Percentiles rank a stretch among this genome's conserved stretches.
Conservation (phyloP, 1,284 basidiomycete species). For the Porogramme epimiltina region DNA sequence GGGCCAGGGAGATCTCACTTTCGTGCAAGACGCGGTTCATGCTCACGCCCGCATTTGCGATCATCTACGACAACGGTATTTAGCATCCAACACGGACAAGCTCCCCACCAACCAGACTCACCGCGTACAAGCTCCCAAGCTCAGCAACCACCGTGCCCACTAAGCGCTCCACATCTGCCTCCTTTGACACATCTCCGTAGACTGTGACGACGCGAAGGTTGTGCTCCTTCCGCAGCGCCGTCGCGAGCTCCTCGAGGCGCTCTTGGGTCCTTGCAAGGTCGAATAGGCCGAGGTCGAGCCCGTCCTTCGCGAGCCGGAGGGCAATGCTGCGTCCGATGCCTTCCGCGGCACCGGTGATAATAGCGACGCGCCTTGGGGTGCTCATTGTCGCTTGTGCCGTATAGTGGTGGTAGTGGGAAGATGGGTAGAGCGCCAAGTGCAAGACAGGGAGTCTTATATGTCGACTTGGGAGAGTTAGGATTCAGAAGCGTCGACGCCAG, state of each 20-base stretch:
- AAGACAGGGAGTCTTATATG: too few relatives aligned
- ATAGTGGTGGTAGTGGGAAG: background rate
- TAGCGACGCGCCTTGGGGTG: conserved; percentile 23
- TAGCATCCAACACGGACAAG: background rate
- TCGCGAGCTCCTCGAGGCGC: conserved; percentile 29
- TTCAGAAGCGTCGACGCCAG: background rate
- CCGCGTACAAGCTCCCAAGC: conserved; percentile 29
- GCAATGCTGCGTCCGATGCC: conserved; percentile 45
- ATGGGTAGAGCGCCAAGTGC: too few relatives aligned
- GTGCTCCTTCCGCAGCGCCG: conserved; percentile 29
- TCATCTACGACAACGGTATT: conserved; percentile 23
- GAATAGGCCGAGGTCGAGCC: conserved; percentile 40
- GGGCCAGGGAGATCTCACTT: conserved; percentile 5
- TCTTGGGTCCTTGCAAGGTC: conserved; percentile 34
- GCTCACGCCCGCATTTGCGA: conserved; percentile 34
- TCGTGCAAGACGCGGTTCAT: conserved; percentile 15
- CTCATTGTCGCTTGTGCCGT: background rate
- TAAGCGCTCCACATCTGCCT: conserved; percentile 15
- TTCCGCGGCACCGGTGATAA: conserved; percentile 41
- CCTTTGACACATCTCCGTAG: conserved; percentile 5
- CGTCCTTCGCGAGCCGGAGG: conserved; percentile 43
- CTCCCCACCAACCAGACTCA: background rate
- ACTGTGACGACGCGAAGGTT: conserved; percentile 26
- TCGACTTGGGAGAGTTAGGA: background rate
- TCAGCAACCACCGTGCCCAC: conserved; percentile 28